Base-by-base conservation (phyloP, 1,139 yeast genomes). In the Hansenula anomala region DNA sequence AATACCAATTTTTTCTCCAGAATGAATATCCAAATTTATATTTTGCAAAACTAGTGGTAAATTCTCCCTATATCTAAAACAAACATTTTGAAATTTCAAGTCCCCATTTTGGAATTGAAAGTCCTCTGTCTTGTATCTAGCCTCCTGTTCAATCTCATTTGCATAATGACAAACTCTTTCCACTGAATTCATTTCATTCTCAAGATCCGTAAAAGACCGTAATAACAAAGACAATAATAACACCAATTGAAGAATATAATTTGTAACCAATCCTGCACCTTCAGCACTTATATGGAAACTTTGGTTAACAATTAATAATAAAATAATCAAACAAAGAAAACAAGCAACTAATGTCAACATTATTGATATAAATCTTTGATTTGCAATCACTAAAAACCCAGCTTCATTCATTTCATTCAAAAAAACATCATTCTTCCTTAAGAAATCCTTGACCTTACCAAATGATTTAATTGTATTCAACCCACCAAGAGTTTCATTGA, bases 401-500 rank as follows among this genome's bases (percentile, higher is more conserved):
- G 92, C 85, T 51, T 83, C 84, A 52, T 84, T 83, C 79, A 80
- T 80, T 30, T 66, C 65, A 57, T 88, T 73, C 40, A 84, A 62
- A 23, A 73, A 65, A 10, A 42, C 43, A 45, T 74, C 73, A 46
- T 79, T 77, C 47, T 69, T 73, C 4, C 55, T 47, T 30, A 74
- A 54, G 53, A 86, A 86, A 40, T 80, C 60, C 7, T 72, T 67
- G 13, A 62, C 58, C 22, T 70, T 70, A 10, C 66, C 64, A 56
- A 78, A 87, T 0, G 87, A 79, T 51, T 80, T 75, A 45, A 87
- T 85, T 1, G 89, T 82, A n/a, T 70, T 65, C 69, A 80, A 65
- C 27, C 96, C 96, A 45, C 72, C 71, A 47, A 88, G 66, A 2
- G 84, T 68, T 58, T 88, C 96, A 87, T n/a, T n/a, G n/a, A n/a